These are phyloP conservation scores for Suillus bovinus DNA, from an alignment of 768 basidiomycete species.

Conservation along the genomic window DNA sequence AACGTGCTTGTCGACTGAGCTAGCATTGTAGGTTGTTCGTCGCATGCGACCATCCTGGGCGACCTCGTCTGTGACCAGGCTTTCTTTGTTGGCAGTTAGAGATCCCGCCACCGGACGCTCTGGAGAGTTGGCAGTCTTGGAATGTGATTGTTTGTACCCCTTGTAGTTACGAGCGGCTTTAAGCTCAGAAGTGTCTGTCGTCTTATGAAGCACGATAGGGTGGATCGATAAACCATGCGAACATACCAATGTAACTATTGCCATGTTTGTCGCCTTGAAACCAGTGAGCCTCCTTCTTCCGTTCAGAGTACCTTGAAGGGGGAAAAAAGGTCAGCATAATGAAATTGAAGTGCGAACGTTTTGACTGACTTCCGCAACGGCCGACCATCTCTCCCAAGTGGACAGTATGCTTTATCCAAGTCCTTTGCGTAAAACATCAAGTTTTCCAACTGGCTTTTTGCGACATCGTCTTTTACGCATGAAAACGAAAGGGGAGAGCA, in stretches of 20 bases:
- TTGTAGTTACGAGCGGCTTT: constrained; percentile 17
- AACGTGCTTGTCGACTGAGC: constrained; percentile 47
- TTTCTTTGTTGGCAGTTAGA: constrained; percentile 37
- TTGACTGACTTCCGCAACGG: constrained; percentile 59
- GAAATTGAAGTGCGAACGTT: constrained; percentile 1
- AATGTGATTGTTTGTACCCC: constrained; percentile 6
- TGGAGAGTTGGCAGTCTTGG: constrained; percentile 18
- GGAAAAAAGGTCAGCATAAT: background rate
- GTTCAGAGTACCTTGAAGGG: constrained; percentile 56
- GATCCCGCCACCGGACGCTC: constrained; percentile 26
- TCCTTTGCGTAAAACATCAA: constrained; percentile 49
- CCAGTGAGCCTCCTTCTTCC: constrained; percentile 55
- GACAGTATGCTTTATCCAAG: constrained; percentile 49
- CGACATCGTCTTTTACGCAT: constrained; percentile 52
- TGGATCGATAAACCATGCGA: constrained; percentile 11
- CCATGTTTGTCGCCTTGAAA: constrained; percentile 58
- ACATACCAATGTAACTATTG: constrained; percentile 54
- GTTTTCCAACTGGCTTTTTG: constrained; percentile 51
- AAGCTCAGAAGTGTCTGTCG: constrained; percentile 26
- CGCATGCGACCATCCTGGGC: constrained; percentile 43
- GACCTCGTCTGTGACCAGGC: constrained; percentile 37
- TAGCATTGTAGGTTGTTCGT: constrained; percentile 38
- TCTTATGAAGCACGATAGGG: constrained; percentile 6
- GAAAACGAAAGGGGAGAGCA: constrained; percentile 69
- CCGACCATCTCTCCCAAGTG: constrained; percentile 56